Conservation (phyloP, 2,329 filamentous ascomycete species). For the Berkeleyomyces rouxiae region DNA sequence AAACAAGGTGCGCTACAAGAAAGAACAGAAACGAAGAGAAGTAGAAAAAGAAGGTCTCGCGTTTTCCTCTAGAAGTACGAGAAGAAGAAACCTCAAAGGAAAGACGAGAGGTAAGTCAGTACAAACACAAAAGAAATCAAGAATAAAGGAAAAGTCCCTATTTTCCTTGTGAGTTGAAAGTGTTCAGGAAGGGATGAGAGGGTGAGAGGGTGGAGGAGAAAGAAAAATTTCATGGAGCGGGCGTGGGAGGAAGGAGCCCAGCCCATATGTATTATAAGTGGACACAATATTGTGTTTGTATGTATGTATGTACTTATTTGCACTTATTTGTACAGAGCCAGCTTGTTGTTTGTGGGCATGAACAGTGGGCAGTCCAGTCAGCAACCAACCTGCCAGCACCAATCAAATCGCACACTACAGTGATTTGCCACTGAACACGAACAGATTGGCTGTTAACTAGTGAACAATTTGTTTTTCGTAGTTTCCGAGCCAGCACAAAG, state of each 20-base stretch:
- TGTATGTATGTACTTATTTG: slow-evolving; percentile 14
- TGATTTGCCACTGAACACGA: neutral
- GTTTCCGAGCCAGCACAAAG: neutral
- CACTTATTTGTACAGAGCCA: neutral
- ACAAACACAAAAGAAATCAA: slow-evolving; percentile 11
- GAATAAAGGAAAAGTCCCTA: slow-evolving; percentile 11
- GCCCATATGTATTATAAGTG: too few relatives aligned
- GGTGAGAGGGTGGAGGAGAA: slow-evolving; percentile 17
- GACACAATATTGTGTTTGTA: neutral
- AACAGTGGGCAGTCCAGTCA: neutral
- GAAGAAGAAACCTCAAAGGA: slow-evolving; percentile 20
- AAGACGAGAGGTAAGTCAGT: slow-evolving; percentile 15
- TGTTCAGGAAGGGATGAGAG: slow-evolving; percentile 18
- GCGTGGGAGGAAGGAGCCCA: slow-evolving; percentile 2
- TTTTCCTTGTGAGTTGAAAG: slow-evolving; percentile 16
- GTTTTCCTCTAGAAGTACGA: slow-evolving; percentile 30
- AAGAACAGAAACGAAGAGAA: slow-evolving; percentile 19
- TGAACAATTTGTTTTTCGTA: neutral
- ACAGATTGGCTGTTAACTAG: neutral
- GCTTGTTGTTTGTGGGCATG: neutral
- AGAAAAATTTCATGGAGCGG: slow-evolving; percentile 18
- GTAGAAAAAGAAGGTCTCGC: slow-evolving; percentile 26
- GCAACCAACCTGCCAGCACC: neutral
- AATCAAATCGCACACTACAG: neutral
- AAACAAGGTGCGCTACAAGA: slow-evolving; percentile 8